Evolutionary conservation across 1,284 basidiomycete species (phyloP), one percentile per base, ranked within the genome.

Genomic region (Microstroma glucosiphilum): DNA sequence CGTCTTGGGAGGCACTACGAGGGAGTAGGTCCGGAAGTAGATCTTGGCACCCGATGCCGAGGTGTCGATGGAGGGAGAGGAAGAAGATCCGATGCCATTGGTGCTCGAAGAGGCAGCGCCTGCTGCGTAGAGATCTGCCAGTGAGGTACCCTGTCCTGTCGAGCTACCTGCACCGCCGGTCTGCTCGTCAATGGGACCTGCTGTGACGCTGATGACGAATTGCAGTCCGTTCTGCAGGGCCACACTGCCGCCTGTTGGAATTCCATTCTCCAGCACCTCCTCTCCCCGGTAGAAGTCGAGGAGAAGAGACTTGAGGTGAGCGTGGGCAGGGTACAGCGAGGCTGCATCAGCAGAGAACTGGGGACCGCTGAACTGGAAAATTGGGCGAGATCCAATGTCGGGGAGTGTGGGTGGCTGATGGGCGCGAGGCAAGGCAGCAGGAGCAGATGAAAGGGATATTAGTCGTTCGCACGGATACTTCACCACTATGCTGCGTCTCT

Each of bases 311-410:
- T 96, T 97, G 75, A 97, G 85, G 60, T 79, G 77, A 11, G 40
- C 26, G 37, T 60, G 61, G 9, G 72, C 60, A 26, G 78, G 64
- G 60, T 80, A 80, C 58, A 78, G 71, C 19, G 79, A 21, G 2
- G 51, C 51, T n/a, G 40, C 26, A 37, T 60, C 61, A 8, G 72
- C 60, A 26, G 78, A 64, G 61, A 80, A 80, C 59, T 79, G 72
- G n/a, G 79, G 76, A 1, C 79, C 94, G 37, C 91, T 91, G 79
- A 99, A 99, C 78, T 96, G 92, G 83, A 98, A 88, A 69, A 97
- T 81, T 57, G 94, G 93, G 71, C 89, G 88, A 72, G 61, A 37
- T 43, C 61, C 61, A 19, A 60, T 17, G 23, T 62, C 25, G 6
- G 61, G 58, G 8, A 51, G 53, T 11, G 58, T 25, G 12, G 43